Base-by-base conservation (phyloP, 768 basidiomycete genomes). In the Saitozyma sp. region DNA sequence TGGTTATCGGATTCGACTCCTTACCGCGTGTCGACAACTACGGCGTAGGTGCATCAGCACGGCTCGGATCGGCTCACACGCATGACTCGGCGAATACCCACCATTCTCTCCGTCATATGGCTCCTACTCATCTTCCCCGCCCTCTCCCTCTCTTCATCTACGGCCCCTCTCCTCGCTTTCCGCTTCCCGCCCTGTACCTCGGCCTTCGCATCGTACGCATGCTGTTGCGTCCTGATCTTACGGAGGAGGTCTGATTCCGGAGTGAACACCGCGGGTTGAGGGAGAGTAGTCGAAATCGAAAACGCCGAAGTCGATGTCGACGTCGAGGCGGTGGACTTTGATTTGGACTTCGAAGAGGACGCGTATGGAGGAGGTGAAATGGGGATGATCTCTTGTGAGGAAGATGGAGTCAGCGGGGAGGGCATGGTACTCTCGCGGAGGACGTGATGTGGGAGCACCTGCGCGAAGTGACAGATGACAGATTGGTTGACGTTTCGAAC, bases 301-400 rank as follows among this genome's bases (percentile, higher is more conserved):
- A n/a, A 55, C 6, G 61, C 29, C 29, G 29, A 29, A 29, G 29
- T 29, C 29, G 29, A 29, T 39, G 41, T 56, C 54, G 46, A 7
- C 10, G 8, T 29, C 11, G 14, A 9, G 29, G 29, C 29, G 29
- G 5, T 37, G 16, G 42, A 20, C 50, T 50, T 56, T 37, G 45
- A 10, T 38, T 45, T 62, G 9, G 56, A 55, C 9, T 39, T 20
- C n/a, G 40, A 42, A 6, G 52, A 9, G 50, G 39, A 56, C 9
- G 62, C 29, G 29, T 29, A 14, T 16, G 56, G 48, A 1, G 74
- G 72, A 49, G 74, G 70, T 7, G 74, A 76, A 53, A 76, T 71
- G 2, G 68, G 52, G 6, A 76, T 67, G 55, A 76, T 76, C 63
- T 74, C 75, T 58, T 74, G 75, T 2, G 75, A 76, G 4, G 72